phyloP scores from a whole-genome alignment of 805 yeast genomes.

The Suhomyces sp. region DNA sequence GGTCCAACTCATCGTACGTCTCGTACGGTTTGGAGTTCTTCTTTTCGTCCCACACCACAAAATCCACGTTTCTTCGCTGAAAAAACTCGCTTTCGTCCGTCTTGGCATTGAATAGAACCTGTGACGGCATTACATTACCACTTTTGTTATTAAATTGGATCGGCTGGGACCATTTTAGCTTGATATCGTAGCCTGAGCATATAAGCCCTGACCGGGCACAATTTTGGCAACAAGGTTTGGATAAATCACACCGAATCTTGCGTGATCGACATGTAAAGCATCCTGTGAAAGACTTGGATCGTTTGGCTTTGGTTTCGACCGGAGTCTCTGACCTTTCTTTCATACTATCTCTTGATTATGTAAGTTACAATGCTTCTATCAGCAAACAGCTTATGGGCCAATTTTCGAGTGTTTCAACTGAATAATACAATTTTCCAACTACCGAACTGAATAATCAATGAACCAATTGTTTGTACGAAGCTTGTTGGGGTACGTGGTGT shows the following conservation, averaged over 20 bases:
- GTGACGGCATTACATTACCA: conserved; percentile 28
- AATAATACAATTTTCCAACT: too few relatives aligned
- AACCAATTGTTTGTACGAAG: too few relatives aligned
- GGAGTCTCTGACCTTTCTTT: neutral
- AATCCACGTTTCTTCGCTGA: conserved; percentile 69
- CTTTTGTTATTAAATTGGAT: conserved; percentile 25
- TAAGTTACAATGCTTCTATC: too few relatives aligned
- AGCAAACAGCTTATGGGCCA: too few relatives aligned
- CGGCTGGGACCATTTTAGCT: conserved; percentile 73
- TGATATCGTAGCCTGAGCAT: conserved; percentile 83
- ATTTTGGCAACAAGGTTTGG: conserved; percentile 65
- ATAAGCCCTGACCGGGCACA: conserved; percentile 64
- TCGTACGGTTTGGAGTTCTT: conserved; percentile 48
- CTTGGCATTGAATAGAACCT: conserved; percentile 27
- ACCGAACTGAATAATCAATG: too few relatives aligned
- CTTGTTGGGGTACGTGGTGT: too few relatives aligned
- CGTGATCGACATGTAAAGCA: conserved; percentile 85
- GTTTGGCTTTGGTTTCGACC: conserved; percentile 10
- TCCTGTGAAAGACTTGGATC: conserved; percentile 74
- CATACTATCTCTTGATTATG: neutral
- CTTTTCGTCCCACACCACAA: conserved; percentile 66
- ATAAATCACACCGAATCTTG: conserved; percentile 76
- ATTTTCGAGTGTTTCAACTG: too few relatives aligned
- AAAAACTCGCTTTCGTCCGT: conserved; percentile 43
- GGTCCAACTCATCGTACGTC: conserved; percentile 82